Conservation (phyloP, 345 rosid genomes). For the Eucalyptus polyanthemos region DNA sequence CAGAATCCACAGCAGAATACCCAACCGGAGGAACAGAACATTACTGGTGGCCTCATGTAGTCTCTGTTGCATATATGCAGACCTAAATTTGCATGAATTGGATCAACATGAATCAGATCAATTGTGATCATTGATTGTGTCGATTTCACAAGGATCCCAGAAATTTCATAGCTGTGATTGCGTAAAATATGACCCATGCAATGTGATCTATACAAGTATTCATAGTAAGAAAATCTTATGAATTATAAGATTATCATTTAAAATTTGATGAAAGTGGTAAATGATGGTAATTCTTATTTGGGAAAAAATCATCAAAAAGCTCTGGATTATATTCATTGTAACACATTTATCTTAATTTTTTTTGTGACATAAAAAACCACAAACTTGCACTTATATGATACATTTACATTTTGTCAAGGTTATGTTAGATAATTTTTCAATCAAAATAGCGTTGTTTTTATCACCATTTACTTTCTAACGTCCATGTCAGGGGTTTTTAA, state of each 20-base stretch:
- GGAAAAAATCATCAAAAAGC: neutral
- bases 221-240: neutral
- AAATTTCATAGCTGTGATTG: neutral
- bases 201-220: neutral
- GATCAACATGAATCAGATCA: neutral
- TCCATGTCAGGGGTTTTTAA: no score
- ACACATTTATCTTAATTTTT: no score
- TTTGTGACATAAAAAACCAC: no score
- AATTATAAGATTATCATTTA: no score
- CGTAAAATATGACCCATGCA: neutral
- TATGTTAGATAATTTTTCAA: no score
- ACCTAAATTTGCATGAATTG: neutral
- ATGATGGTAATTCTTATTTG: neutral
- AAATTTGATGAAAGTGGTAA: neutral
- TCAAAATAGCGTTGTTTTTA: no score
- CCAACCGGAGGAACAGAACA: neutral
- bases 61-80: neutral
- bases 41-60: neutral
- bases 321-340: rapidly evolving
- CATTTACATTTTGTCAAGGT: no score
- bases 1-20: neutral
- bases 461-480: no score
- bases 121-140: neutral
- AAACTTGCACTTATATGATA: no score
- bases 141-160: rapidly evolving